These are phyloP conservation scores for Talaromyces sp. DNA, from an alignment of 2,329 filamentous ascomycete genomes.

Conservation along the genomic window DNA sequence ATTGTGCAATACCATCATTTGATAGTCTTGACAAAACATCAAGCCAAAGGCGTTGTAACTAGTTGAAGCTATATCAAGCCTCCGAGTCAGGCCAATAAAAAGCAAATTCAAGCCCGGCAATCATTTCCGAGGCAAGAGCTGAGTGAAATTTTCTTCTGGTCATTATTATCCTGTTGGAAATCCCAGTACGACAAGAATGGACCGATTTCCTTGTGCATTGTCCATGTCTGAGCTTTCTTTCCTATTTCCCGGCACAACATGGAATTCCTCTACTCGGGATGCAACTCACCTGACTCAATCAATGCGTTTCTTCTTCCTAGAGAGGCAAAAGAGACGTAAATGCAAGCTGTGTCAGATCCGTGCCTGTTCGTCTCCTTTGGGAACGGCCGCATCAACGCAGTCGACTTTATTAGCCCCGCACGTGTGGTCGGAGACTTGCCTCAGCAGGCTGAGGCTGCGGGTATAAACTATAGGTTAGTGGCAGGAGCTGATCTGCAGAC, in stretches of 20 bases:
- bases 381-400: neutral
- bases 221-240: neutral
- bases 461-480: neutral
- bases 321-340: neutral
- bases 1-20: neutral
- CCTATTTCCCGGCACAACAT: neutral
- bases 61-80: neutral
- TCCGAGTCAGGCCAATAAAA: neutral
- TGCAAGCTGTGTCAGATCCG: neutral
- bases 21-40: neutral
- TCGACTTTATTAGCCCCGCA: neutral
- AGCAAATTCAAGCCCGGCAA: neutral
- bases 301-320: neutral
- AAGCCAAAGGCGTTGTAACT: neutral
- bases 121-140: neutral
- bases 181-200: neutral
- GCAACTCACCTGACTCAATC: neutral
- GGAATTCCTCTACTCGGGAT: neutral
- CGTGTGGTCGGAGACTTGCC: neutral
- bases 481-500: neutral
- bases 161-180: neutral
- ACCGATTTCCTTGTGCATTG: neutral
- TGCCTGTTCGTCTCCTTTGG: neutral
- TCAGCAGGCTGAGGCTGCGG: neutral
- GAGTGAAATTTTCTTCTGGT: neutral